Conservation (phyloP, 1,139 yeast species). For the Pichia sp. region DNA sequence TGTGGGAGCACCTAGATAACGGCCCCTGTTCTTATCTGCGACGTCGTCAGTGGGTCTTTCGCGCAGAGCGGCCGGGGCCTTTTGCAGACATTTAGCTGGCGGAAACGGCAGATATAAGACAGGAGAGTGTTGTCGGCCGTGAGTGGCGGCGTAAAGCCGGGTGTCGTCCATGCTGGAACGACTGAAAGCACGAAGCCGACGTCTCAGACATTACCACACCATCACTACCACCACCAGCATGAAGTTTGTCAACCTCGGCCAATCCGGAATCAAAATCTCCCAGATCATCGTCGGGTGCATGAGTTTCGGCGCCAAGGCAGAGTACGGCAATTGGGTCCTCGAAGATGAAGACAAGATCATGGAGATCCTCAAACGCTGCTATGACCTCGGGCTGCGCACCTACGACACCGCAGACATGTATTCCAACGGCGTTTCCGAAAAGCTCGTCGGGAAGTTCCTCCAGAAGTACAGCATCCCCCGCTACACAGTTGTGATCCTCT, state of each 20-base stretch:
- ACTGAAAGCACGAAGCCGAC: too few relatives aligned
- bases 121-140: too few relatives aligned
- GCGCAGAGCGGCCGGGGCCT: neutral
- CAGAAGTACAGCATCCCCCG: constrained; percentile 41
- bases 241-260: constrained; percentile 1
- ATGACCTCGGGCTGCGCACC: constrained; percentile 49
- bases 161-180: too few relatives aligned
- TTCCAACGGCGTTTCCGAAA: constrained; percentile 43
- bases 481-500: constrained; percentile 43
- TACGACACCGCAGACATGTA: constrained; percentile 52
- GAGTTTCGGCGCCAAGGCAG: constrained; percentile 43
- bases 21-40: neutral
- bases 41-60: neutral
- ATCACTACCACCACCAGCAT: too few relatives aligned
- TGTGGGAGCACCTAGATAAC: neutral
- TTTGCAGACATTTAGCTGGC: neutral
- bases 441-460: constrained; percentile 41
- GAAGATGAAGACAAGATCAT: constrained; percentile 40
- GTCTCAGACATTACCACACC: too few relatives aligned
- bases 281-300: constrained; percentile 54
- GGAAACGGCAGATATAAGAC: neutral
- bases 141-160: too few relatives aligned
- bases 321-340: constrained; percentile 45
- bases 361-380: constrained; percentile 43
- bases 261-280: constrained; percentile 47